Base-by-base conservation (phyloP, 2,329 filamentous ascomycete genomes). In the Stenocarpella maydis region DNA sequence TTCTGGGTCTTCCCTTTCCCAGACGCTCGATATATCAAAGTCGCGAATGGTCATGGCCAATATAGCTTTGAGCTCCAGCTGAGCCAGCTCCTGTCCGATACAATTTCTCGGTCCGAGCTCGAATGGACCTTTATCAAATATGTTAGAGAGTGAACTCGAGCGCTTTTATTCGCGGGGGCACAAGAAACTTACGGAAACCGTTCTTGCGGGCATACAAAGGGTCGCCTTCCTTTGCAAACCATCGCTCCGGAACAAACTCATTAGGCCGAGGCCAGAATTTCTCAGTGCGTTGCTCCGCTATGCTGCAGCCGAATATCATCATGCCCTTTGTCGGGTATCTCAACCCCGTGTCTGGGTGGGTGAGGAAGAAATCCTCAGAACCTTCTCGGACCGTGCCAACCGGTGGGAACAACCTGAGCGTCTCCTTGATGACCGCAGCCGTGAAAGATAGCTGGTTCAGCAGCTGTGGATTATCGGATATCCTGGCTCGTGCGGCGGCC, bases 391-490 rank as follows among this genome's bases (percentile, higher is more conserved):
- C 76, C 1, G 81, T 79, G 34, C 79, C 80, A 75, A 71, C 83
- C 1, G 85, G 80, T 0, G 86, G 85, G 69, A 83, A 86, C 19
- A 88, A 72, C 2, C 87, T 81, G 1, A 89, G 78, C 0, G 82
- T 78, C 74, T 90, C 88, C 69, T 87, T 86, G 68, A 88, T 81
- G 6, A 87, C 81, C n/a, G 84, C 86, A 3, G 78, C 78, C 1
- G 85, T 86, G 73, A 87, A 89, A 0, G 80, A 78, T 4, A 90
- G 78, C 8, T 82, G 77, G 72, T 85, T 85, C 61, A 89, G 77
- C 6, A 83, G 78, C 37, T 80, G 76, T 0, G 85, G 82, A 5
- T 83, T 75, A 15, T 79, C 76, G 3, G 83, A 75, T 17, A 83
- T 73, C 0, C 73, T 73, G 37, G 80, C 79, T 0, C 78, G 75